These are phyloP conservation scores for Vitis hybrid DNA, from an alignment of 177 flowering plant species.

Conservation along the genomic window DNA sequence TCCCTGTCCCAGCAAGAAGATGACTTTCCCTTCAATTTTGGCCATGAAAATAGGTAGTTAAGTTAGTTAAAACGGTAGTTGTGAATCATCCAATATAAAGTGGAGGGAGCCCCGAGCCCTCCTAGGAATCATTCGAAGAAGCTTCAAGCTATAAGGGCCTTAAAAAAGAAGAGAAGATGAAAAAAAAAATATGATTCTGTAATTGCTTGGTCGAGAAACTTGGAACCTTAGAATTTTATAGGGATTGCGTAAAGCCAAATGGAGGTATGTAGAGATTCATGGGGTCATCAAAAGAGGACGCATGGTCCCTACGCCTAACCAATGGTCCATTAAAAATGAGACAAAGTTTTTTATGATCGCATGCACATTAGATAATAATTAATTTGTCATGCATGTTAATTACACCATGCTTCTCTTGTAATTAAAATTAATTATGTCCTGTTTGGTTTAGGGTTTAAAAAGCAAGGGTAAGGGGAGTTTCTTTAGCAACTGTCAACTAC, in stretches of 20 bases:
- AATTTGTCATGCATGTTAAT: not conserved
- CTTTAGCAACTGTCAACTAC: no score
- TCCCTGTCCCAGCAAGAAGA: no score
- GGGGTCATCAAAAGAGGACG: constrained; percentile 1
- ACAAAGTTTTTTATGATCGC: constrained; percentile 9
- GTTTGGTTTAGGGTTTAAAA: no score
- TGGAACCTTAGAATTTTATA: constrained; percentile 10
- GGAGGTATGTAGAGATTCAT: not conserved
- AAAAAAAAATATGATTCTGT: constrained; percentile 25
- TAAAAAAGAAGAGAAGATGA: not conserved
- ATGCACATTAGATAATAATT: not conserved
- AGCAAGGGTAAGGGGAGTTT: no score
- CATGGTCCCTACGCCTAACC: constrained; percentile 20
- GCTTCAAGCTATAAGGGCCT: not conserved
- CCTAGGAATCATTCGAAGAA: not conserved
- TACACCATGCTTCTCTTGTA: not conserved
- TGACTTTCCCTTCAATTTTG: not conserved
- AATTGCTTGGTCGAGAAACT: constrained; percentile 42
- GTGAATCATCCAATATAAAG: not conserved
- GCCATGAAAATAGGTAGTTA: not conserved
- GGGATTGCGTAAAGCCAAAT: constrained; percentile 31
- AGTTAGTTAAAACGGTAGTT: not conserved
- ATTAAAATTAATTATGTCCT: no score
- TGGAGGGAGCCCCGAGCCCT: not conserved
- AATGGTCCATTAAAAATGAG: constrained; percentile 16